phyloP scores from a whole-genome alignment of 2,329 filamentous ascomycete species.

The Ophiostoma sp. region DNA sequence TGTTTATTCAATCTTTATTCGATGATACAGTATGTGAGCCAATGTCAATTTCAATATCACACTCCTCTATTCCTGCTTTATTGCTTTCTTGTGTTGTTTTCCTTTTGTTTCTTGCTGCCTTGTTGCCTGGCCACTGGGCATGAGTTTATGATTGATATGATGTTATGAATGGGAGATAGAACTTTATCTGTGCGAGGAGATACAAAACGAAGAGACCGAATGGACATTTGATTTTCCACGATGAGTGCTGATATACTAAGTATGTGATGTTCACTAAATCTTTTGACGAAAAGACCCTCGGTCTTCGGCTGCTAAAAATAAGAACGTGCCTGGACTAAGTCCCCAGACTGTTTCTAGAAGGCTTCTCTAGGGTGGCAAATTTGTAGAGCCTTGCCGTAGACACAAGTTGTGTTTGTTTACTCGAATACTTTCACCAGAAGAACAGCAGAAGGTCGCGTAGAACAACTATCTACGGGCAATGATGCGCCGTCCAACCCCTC shows the following conservation, averaged over 20 bases:
- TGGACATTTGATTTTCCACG: background rate
- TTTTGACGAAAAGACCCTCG: background rate
- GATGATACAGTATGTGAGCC: background rate
- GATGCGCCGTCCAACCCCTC: background rate
- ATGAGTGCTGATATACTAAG: background rate
- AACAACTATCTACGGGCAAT: background rate
- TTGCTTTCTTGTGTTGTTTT: background rate
- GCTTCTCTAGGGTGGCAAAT: background rate
- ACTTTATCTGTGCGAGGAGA: background rate
- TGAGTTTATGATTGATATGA: background rate
- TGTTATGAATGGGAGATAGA: background rate
- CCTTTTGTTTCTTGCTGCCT: background rate
- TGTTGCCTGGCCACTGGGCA: background rate
- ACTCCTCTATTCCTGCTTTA: background rate
- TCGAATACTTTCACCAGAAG: too few species aligned
- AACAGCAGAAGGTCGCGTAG: background rate
- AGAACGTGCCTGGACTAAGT: background rate
- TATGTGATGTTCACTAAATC: background rate
- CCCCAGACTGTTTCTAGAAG: background rate
- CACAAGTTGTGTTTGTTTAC: background rate
- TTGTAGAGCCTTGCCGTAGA: background rate
- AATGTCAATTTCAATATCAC: background rate
- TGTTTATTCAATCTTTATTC: conserved; percentile 7
- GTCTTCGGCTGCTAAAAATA: background rate
- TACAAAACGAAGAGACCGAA: conserved; percentile 3